Conservation (phyloP, 352 stramenopile genomes). For the Phytophthora citricola region DNA sequence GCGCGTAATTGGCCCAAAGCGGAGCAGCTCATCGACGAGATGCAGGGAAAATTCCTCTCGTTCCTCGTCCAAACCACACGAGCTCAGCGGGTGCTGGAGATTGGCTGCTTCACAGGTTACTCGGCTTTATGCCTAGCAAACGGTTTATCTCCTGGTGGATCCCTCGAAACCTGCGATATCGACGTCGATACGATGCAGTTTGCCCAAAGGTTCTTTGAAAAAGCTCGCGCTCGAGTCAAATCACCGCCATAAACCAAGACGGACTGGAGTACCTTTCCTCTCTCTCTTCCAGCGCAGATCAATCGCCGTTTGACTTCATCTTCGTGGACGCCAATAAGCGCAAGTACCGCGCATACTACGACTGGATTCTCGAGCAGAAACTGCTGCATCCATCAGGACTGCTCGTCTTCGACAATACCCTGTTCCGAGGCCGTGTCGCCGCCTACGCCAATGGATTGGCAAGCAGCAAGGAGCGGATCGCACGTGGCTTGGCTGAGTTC, state of each 20-base stretch:
- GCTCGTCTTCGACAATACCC: conserved; percentile 93
- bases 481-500: conserved; percentile 85
- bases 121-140: conserved; percentile 89
- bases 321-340: conserved; percentile 96
- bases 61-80: conserved; percentile 82
- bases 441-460: conserved; percentile 52
- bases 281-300: conserved; percentile 20
- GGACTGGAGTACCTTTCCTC: conserved; percentile 49
- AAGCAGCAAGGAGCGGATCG: conserved; percentile 60
- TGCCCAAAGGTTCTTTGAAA: conserved; percentile 56
- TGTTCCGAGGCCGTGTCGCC: conserved; percentile 93
- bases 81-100: conserved; percentile 87
- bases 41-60: conserved; percentile 63
- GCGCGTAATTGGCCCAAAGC: conserved; percentile 47
- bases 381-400: conserved; percentile 81
- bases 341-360: conserved; percentile 88
- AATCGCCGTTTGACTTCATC: conserved; percentile 89
- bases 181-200: conserved; percentile 56
- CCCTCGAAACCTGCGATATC: conserved; percentile 69
- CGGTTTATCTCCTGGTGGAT: conserved; percentile 37
- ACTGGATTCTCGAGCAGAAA: conserved; percentile 71
- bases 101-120: conserved; percentile 96
- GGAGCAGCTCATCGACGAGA: conserved; percentile 67
- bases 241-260: conserved; percentile 48
- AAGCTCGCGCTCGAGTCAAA: conserved; percentile 44